Conservation (phyloP, 352 stramenopile genomes). For the Globisporangium nagaii region DNA sequence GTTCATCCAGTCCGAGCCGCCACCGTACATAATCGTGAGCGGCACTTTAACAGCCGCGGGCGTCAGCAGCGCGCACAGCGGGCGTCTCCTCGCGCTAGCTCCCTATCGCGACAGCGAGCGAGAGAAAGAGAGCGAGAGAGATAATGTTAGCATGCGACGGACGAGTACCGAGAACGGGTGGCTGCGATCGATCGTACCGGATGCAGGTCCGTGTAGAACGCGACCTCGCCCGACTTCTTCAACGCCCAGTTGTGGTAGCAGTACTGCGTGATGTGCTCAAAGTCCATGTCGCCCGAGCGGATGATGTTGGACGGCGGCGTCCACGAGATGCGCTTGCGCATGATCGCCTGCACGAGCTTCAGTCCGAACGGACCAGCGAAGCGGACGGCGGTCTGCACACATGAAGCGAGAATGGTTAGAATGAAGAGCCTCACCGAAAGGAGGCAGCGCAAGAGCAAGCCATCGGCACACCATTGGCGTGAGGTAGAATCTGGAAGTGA, state of each 20-base stretch:
- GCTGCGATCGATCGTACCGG: no score
- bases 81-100: constrained; percentile 37
- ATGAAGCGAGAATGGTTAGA: background rate
- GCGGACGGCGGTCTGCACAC: constrained; percentile 44
- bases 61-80: constrained; percentile 51
- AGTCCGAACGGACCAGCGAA: constrained; percentile 59
- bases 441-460: background rate
- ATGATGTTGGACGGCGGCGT: constrained; percentile 68
- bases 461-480: constrained; percentile 61
- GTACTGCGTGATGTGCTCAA: constrained; percentile 64
- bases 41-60: constrained; percentile 49
- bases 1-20: constrained; percentile 79
- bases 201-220: constrained; percentile 72
- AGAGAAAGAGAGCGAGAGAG: no score
- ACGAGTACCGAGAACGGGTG: no score
- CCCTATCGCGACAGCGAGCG: constrained; percentile 32
- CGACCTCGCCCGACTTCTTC: constrained; percentile 61
- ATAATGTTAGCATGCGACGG: no score
- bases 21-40: constrained; percentile 78
- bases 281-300: constrained; percentile 60
- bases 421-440: background rate
- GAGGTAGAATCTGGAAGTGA: constrained; percentile 37
- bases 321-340: constrained; percentile 54
- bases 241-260: constrained; percentile 83
- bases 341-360: constrained; percentile 46